Evolutionary conservation across 768 basidiomycete species (phyloP).

Genomic region (Serendipita sp.): DNA sequence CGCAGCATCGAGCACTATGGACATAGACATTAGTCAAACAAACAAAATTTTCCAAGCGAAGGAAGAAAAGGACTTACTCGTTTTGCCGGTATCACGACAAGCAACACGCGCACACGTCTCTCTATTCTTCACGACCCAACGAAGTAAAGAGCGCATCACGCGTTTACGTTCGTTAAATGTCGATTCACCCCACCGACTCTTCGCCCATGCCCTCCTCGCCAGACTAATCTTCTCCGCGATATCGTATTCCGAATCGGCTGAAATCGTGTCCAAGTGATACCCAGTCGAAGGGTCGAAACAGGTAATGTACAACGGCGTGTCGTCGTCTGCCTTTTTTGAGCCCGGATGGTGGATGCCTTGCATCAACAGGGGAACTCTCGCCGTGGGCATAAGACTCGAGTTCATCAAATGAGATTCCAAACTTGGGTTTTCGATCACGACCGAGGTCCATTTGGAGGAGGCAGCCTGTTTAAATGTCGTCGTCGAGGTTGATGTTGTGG

Average conservation of each 20-base stretch:
- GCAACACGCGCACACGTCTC: conserved; percentile 73
- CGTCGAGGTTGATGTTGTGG: conserved; percentile 13
- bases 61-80: conserved; percentile 35
- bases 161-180: conserved; percentile 65
- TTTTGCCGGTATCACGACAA: conserved; percentile 91
- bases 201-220: conserved; percentile 54
- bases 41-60: conserved; percentile 3
- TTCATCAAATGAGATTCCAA: conserved; percentile 50
- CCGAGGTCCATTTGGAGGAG: conserved; percentile 40
- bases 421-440: conserved; percentile 38
- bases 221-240: conserved; percentile 55
- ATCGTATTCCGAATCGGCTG: conserved; percentile 57
- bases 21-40: conserved; percentile 18
- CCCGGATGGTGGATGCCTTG: background rate
- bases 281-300: conserved; percentile 85
- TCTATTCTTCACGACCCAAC: conserved; percentile 88
- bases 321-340: background rate
- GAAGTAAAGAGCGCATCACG: conserved; percentile 72
- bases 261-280: conserved; percentile 58
- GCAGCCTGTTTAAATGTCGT: conserved; percentile 29
- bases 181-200: conserved; percentile 62
- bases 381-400: conserved; percentile 35
- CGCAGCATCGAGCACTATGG: conserved; percentile 68
- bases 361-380: background rate
- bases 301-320: conserved; percentile 45